These are phyloP conservation scores for Rhexocercosporidium sp. DNA, from an alignment of 2,329 filamentous ascomycete genomes.

Conservation along the genomic window DNA sequence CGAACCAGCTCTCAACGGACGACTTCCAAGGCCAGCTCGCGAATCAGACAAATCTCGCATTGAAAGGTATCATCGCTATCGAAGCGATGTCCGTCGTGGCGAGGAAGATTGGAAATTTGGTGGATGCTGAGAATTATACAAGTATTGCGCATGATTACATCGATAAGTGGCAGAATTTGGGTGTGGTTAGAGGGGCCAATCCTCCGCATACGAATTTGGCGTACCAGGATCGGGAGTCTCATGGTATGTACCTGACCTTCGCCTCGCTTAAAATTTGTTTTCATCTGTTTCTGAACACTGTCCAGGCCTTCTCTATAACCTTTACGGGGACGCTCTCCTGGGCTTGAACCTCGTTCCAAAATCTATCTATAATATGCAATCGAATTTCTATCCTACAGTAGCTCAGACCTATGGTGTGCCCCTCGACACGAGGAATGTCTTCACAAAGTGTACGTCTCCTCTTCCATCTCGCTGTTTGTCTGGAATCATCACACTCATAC, in stretches of 20 bases:
- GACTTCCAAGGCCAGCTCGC: conserved; percentile 82
- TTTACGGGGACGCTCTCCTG: conserved; percentile 80
- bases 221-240: conserved; percentile 67
- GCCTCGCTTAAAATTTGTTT: background rate
- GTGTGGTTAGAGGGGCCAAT: conserved; percentile 67
- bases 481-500: background rate
- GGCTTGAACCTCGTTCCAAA: conserved; percentile 78
- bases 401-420: conserved; percentile 79
- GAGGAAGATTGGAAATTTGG: conserved; percentile 60
- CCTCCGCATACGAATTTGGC: conserved; percentile 75
- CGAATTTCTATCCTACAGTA: conserved; percentile 74
- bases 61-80: conserved; percentile 85
- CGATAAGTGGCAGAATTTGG: conserved; percentile 72
- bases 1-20: conserved; percentile 80
- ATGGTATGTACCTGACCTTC: conserved; percentile 36
- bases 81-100: conserved; percentile 79
- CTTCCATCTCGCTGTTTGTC: background rate
- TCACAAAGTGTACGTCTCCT: conserved; percentile 68
- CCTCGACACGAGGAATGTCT: conserved; percentile 79
- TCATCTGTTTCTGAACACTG: background rate
- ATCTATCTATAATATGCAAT: conserved; percentile 78
- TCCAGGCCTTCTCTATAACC: conserved; percentile 70
- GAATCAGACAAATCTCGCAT: conserved; percentile 80
- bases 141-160: conserved; percentile 72
- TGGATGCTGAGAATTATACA: conserved; percentile 64